Evolutionary conservation across 352 stramenopile species (phyloP).

Genomic region (Pythium pectinolyticum): DNA sequence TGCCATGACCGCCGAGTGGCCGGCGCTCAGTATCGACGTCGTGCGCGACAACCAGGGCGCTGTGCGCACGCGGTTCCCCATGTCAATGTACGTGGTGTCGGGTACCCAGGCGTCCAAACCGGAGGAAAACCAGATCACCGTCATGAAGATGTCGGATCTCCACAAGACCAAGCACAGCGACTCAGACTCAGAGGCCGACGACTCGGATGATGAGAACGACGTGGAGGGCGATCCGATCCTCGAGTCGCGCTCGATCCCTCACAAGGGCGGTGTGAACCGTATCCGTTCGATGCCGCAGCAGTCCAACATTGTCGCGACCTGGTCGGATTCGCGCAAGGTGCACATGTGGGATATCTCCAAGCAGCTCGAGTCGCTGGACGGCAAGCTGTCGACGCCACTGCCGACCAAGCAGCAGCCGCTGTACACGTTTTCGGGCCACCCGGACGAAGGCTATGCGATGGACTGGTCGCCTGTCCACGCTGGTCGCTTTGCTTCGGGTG

Average conservation of each 20-base stretch:
- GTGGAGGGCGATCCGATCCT: conserved; percentile 96
- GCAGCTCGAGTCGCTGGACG: conserved; percentile 87
- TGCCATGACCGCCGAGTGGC: conserved; percentile 97
- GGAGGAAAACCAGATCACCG: conserved; percentile 96
- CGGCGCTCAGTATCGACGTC: conserved; percentile 97
- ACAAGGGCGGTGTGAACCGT: conserved; percentile 96
- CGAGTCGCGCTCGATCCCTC: conserved; percentile 93
- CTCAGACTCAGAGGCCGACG: conserved; percentile 70
- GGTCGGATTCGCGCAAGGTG: conserved; percentile 94
- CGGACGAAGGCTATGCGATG: conserved; percentile 97
- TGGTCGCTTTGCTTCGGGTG: conserved; percentile 93
- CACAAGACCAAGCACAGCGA: conserved; percentile 90
- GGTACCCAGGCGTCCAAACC: conserved; percentile 94
- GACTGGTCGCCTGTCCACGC: conserved; percentile 94
- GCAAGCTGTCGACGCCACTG: conserved; percentile 58
- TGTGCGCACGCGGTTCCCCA: conserved; percentile 92
- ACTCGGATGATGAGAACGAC: conserved; percentile 89
- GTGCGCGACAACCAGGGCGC: conserved; percentile 94
- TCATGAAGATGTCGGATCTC: conserved; percentile 98
- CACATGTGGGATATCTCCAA: conserved; percentile 96
- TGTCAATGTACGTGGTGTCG: conserved; percentile 95
- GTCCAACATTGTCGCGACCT: conserved; percentile 96
- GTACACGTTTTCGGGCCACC: conserved; percentile 95
- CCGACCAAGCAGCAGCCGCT: conserved; percentile 65
- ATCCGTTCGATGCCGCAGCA: conserved; percentile 95